Conservation (phyloP, 495 filamentous ascomycete species). For the Tuber melanosporum region DNA sequence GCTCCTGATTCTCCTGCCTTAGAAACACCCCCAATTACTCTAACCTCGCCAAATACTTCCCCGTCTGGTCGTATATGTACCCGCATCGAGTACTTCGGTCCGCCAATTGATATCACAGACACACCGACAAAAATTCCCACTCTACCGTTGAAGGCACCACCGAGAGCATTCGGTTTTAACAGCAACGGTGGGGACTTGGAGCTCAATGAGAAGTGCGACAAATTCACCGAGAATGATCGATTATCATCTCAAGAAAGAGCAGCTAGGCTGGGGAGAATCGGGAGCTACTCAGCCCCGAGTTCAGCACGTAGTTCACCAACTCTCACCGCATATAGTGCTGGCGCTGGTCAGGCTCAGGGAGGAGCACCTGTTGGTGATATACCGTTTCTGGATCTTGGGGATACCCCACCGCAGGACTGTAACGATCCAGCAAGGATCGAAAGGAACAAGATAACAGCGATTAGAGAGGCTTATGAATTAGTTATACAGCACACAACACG, state of each 20-base stretch:
- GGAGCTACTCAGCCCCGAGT: conserved; percentile 38
- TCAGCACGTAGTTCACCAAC: conserved; percentile 32
- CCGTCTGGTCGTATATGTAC: conserved; percentile 10
- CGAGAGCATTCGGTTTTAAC: conserved; percentile 16
- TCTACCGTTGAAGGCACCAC: conserved; percentile 15
- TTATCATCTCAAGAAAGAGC: conserved; percentile 27
- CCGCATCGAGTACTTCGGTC: conserved; percentile 11
- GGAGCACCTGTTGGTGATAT: conserved; percentile 43
- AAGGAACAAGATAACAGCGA: conserved; percentile 31
- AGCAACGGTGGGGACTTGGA: conserved; percentile 22
- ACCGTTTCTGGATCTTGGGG: conserved; percentile 39
- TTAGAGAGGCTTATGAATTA: conserved; percentile 48
- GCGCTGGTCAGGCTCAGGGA: conserved; percentile 21
- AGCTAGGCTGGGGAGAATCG: conserved; percentile 26
- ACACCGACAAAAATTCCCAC: neutral
- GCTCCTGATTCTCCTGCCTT: neutral
- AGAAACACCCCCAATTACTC: conserved; percentile 15
- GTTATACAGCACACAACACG: conserved; percentile 51
- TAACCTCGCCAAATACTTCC: conserved; percentile 21
- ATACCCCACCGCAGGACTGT: conserved; percentile 16
- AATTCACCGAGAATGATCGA: conserved; percentile 13
- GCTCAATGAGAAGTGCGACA: conserved; percentile 30
- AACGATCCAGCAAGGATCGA: conserved; percentile 21
- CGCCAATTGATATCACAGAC: conserved; percentile 20
- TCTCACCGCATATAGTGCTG: conserved; percentile 21